These are phyloP conservation scores for Dioscorea zingiberensis DNA, from an alignment of 106 monocot genomes.

Conservation along the genomic window DNA sequence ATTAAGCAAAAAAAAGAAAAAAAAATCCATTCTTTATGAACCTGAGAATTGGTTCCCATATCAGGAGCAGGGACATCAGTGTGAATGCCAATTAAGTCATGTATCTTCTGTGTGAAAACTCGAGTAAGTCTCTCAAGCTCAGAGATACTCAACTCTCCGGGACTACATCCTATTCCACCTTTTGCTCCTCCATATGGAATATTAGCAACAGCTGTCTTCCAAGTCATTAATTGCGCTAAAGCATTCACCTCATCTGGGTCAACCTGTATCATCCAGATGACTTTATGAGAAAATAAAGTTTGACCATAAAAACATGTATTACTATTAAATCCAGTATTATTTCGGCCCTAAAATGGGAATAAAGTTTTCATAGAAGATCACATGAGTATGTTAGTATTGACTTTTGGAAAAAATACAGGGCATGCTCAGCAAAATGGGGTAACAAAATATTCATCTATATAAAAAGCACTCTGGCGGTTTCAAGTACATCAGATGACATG, in stretches of 20 bases:
- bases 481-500: too few species aligned
- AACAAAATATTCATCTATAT: too few species aligned
- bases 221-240: conserved; percentile 89
- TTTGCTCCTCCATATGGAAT: conserved; percentile 96
- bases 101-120: conserved; percentile 91
- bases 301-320: too few species aligned
- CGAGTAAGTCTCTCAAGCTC: conserved; percentile 84
- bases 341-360: too few species aligned
- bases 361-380: too few species aligned
- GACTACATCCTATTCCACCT: conserved; percentile 85
- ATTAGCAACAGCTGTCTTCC: conserved; percentile 96
- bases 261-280: conserved; percentile 42
- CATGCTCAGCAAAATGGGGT: too few species aligned
- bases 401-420: too few species aligned
- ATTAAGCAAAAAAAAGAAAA: neutral
- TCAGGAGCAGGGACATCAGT: conserved; percentile 89
- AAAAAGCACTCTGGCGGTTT: too few species aligned
- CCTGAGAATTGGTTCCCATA: conserved; percentile 89
- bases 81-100: conserved; percentile 88
- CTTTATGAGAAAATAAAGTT: neutral
- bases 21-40: conserved; percentile 6
- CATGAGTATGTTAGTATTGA: too few species aligned
- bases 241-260: conserved; percentile 97
- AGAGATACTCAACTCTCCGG: conserved; percentile 65
- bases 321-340: too few species aligned